Evolutionary conservation across 257 asterid genomes (phyloP).

Genomic region (Osmanthus fragrans): DNA sequence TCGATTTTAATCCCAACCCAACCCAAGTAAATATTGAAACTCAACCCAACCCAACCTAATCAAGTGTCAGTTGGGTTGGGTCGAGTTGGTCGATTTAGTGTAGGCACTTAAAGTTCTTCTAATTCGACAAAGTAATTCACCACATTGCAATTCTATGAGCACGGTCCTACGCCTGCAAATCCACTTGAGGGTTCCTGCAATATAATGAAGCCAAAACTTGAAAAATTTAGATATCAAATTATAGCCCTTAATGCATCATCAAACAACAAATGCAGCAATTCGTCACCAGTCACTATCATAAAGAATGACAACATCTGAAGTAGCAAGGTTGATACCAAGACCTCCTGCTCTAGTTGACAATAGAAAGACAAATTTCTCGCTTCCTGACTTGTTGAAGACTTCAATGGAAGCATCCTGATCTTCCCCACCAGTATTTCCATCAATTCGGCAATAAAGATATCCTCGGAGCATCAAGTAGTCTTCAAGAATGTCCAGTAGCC

Average conservation of each 20-base stretch:
- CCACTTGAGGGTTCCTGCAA: too few relatives aligned
- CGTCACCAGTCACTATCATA: constrained; percentile 98
- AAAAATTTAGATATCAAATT: constrained; percentile 18
- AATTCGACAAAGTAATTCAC: too few relatives aligned
- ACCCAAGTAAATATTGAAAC: too few relatives aligned
- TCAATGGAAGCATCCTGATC: constrained; percentile 99
- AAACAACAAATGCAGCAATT: constrained; percentile 23
- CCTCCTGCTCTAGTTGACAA: constrained; percentile 99
- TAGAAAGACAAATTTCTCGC: constrained; percentile 88
- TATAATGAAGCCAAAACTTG: constrained; percentile 11
- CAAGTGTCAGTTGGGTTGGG: too few relatives aligned
- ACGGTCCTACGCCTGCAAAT: too few relatives aligned
- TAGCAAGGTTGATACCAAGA: constrained; percentile 99
- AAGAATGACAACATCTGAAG: constrained; percentile 97
- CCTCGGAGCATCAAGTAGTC: constrained; percentile 93
- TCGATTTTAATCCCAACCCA: too few relatives aligned
- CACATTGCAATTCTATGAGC: too few relatives aligned
- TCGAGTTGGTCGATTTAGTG: too few relatives aligned
- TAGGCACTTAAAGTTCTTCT: too few relatives aligned
- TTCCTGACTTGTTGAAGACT: constrained; percentile 84
- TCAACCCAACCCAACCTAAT: too few relatives aligned
- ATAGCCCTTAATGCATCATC: constrained; percentile 10
- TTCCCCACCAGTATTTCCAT: constrained; percentile 99
- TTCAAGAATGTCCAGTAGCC: constrained; percentile 97
- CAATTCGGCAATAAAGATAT: constrained; percentile 85